Evolutionary conservation across 2,329 filamentous ascomycete genomes (phyloP).

Genomic region (Calonectria pseudoreteaudii): DNA sequence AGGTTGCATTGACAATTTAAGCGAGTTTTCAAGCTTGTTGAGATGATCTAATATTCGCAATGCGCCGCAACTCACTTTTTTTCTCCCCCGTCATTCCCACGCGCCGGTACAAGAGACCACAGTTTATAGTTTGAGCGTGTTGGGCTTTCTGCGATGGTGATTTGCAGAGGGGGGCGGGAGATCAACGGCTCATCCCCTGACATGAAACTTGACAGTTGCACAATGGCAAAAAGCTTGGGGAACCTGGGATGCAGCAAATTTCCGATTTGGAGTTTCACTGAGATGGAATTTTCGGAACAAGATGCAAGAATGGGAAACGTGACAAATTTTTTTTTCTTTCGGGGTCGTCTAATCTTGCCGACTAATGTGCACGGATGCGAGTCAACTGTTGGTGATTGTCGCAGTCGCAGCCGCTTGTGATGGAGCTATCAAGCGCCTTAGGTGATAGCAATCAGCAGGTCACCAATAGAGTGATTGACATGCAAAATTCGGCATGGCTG

Average conservation of each 20-base stretch:
- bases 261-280: background rate
- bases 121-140: background rate
- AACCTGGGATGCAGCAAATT: background rate
- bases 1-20: background rate
- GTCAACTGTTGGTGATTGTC: background rate
- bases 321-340: background rate
- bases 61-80: background rate
- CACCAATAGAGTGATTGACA: background rate
- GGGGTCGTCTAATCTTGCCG: background rate
- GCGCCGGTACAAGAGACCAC: background rate
- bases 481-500: background rate
- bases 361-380: background rate
- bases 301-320: background rate
- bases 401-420: background rate
- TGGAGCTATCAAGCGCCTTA: background rate
- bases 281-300: background rate
- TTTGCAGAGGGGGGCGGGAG: slow-evolving; percentile 1
- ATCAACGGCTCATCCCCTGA: background rate
- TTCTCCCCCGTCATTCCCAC: background rate
- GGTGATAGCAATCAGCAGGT: background rate
- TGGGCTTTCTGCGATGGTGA: background rate
- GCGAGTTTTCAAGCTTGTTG: background rate
- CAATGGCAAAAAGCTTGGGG: background rate
- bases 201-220: slow-evolving; percentile 1
- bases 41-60: background rate